Conservation (phyloP, 2,329 filamentous ascomycete genomes). For the Fusarium sublunatum region DNA sequence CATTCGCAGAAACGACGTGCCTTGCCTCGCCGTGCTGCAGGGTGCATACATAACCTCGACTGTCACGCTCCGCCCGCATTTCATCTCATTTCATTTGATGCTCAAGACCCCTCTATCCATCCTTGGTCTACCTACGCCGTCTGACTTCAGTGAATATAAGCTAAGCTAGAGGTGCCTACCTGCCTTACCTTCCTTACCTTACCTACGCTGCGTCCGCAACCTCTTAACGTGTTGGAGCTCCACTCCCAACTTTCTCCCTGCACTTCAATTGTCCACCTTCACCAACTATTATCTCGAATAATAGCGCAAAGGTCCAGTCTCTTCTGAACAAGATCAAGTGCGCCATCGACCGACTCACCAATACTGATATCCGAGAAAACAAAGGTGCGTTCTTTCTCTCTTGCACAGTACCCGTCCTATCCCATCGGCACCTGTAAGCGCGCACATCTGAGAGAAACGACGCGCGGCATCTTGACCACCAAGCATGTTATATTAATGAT, state of each 20-base stretch:
- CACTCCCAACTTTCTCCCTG: slow-evolving; percentile 36
- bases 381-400: slow-evolving; percentile 32
- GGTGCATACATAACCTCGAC: slow-evolving; percentile 43
- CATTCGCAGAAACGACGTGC: slow-evolving; percentile 45
- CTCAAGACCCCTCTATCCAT: slow-evolving; percentile 37
- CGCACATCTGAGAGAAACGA: slow-evolving; percentile 17
- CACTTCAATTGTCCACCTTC: slow-evolving; percentile 26
- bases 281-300: slow-evolving; percentile 34
- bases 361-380: slow-evolving; percentile 8
- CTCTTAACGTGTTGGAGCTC: slow-evolving; percentile 23
- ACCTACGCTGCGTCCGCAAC: slow-evolving; percentile 26
- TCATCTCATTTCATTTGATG: slow-evolving; percentile 32
- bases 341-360: slow-evolving; percentile 6
- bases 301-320: slow-evolving; percentile 33
- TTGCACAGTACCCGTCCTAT: slow-evolving; percentile 2
- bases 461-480: slow-evolving; percentile 26
- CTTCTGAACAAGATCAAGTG: slow-evolving; percentile 16
- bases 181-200: slow-evolving; percentile 20
- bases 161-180: slow-evolving; percentile 27
- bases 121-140: slow-evolving; percentile 33
- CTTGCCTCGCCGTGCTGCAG: slow-evolving; percentile 36
- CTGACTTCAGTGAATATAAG: slow-evolving; percentile 27
- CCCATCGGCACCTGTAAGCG: slow-evolving; percentile 25
- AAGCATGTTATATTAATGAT: background rate
- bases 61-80: slow-evolving; percentile 42